These are phyloP conservation scores for Allium fistulosum DNA, from an alignment of 106 monocot species.

Conservation along the genomic window DNA sequence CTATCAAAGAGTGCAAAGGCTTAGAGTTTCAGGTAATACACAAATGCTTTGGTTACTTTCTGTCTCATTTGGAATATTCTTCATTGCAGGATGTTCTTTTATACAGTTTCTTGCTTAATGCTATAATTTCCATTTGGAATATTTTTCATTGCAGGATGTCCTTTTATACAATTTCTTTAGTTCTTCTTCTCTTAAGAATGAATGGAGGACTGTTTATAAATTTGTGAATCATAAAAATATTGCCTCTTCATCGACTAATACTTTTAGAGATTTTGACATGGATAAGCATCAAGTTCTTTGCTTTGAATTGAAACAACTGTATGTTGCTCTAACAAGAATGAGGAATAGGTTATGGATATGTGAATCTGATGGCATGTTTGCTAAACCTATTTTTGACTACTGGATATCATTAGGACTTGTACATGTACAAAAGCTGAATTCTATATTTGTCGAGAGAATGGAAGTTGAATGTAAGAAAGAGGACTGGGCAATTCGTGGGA, in stretches of 20 bases:
- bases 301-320: slow-evolving; percentile 67
- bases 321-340: slow-evolving; percentile 71
- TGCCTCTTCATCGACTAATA: background rate
- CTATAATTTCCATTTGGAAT: background rate
- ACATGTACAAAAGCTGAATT: slow-evolving; percentile 26
- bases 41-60: background rate
- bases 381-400: slow-evolving; percentile 62
- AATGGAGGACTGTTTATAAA: slow-evolving; percentile 55
- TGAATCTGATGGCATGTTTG: slow-evolving; percentile 28
- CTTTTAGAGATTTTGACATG: slow-evolving; percentile 36
- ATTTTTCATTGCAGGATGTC: slow-evolving; percentile 42
- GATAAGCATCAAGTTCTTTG: slow-evolving; percentile 42
- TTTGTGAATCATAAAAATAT: slow-evolving; percentile 29
- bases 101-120: background rate
- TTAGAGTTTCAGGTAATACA: slow-evolving; percentile 61
- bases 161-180: slow-evolving; percentile 59
- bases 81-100: background rate
- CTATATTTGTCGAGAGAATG: slow-evolving; percentile 28
- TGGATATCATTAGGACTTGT: slow-evolving; percentile 57
- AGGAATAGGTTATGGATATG: slow-evolving; percentile 64
- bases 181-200: slow-evolving; percentile 36
- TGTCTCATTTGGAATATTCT: background rate
- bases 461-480: slow-evolving; percentile 21
- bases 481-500: slow-evolving; percentile 50
- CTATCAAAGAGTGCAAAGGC: slow-evolving; percentile 68